A percentile compares a stretch with the other conserved stretches of the same genome.
These are phyloP conservation scores for Buxus sempervirens DNA, from an alignment of 164 flowering plant genomes.

Conservation along the genomic window DNA sequence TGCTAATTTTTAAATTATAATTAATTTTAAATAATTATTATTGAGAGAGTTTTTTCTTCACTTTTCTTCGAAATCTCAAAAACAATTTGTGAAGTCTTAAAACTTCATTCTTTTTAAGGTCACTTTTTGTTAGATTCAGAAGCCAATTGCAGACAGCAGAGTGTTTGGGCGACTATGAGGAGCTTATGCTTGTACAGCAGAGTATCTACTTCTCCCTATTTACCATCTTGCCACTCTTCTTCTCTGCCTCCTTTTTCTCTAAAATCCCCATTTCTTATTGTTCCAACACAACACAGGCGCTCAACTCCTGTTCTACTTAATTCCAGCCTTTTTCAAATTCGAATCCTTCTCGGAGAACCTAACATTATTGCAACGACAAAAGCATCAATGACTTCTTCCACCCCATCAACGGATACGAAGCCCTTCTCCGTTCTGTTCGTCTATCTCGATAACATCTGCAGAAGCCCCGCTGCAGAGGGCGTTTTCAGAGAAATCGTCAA, in stretches of 20 bases:
- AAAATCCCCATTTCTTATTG: slow-evolving; percentile 8
- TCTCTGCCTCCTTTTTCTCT: slow-evolving; percentile 8
- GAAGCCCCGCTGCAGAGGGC: slow-evolving; percentile 97
- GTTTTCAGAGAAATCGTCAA: slow-evolving; percentile 78
- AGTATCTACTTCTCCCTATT: slow-evolving; percentile 10
- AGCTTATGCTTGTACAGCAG: slow-evolving; percentile 1
- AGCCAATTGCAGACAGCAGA: no score
- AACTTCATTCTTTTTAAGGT: slow-evolving; percentile 14
- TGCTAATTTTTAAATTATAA: no score
- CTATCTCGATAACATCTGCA: slow-evolving; percentile 94
- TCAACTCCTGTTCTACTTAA: neutral
- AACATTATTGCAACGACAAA: slow-evolving; percentile 1
- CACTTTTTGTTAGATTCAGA: slow-evolving; percentile 2
- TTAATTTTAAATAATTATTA: no score
- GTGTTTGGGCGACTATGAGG: no score
- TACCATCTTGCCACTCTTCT: slow-evolving; percentile 25
- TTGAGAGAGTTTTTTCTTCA: no score
- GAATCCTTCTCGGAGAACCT: neutral
- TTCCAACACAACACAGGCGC: slow-evolving; percentile 1
- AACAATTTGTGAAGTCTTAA: no score
- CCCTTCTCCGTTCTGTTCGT: slow-evolving; percentile 89
- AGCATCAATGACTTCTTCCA: slow-evolving; percentile 29
- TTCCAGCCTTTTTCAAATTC: neutral
- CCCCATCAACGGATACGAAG: slow-evolving; percentile 35
- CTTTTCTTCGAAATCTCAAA: no score